phyloP scores from a whole-genome alignment of 352 stramenopile genomes.

The Lagenidium sp. region DNA sequence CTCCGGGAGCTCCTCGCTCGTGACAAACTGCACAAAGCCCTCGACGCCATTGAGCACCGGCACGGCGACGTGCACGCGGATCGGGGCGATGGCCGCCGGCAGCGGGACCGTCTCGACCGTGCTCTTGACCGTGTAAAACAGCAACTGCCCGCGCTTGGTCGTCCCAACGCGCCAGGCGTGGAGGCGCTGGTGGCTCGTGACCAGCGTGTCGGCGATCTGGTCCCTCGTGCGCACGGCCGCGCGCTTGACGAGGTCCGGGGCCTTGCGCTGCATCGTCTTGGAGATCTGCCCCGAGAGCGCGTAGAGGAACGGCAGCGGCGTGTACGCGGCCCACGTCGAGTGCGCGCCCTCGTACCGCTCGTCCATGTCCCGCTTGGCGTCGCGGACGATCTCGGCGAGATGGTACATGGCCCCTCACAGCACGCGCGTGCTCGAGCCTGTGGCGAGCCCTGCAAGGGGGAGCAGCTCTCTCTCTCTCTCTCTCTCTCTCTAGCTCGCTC shows the following conservation, averaged over 20 bases:
- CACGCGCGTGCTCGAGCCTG: too few species aligned
- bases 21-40: slow-evolving; percentile 66
- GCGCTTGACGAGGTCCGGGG: slow-evolving; percentile 65
- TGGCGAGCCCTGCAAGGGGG: too few species aligned
- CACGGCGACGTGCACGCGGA: slow-evolving; percentile 48
- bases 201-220: slow-evolving; percentile 45
- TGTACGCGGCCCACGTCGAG: slow-evolving; percentile 50
- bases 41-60: slow-evolving; percentile 63
- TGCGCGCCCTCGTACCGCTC: slow-evolving; percentile 41
- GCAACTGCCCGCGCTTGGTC: slow-evolving; percentile 41
- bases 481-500: too few species aligned
- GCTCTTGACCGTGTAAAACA: slow-evolving; percentile 65
- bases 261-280: slow-evolving; percentile 65
- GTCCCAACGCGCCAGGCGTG: slow-evolving; percentile 52
- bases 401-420: slow-evolving; percentile 48
- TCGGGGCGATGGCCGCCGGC: slow-evolving; percentile 32
- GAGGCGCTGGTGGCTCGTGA: slow-evolving; percentile 34
- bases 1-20: slow-evolving; percentile 73
- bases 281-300: slow-evolving; percentile 53
- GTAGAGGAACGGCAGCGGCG: slow-evolving; percentile 71
- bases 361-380: slow-evolving; percentile 71
- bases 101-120: slow-evolving; percentile 38
- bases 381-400: slow-evolving; percentile 74
- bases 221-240: slow-evolving; percentile 55
- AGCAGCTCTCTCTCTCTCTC: too few species aligned